Base-by-base conservation (phyloP, 2,329 filamentous ascomycete species). In the Colletotrichum lupini region DNA sequence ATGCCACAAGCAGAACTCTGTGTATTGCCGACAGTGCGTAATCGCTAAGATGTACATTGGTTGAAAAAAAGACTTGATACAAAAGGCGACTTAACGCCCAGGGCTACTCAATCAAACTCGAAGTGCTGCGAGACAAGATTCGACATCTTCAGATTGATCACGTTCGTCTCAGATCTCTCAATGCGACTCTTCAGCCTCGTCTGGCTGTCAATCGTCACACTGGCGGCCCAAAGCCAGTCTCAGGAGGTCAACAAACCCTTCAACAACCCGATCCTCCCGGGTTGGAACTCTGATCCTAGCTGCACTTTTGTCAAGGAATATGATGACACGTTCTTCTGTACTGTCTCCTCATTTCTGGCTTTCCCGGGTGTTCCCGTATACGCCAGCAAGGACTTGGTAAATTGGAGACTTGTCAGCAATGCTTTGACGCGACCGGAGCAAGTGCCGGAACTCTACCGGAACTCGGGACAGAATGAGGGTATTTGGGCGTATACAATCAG, bases 301-400 rank as follows among this genome's bases (percentile, higher is more conserved):
- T 86, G 85, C 65, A 81, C 83, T 5, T 81, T 82, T 61, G 78
- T 86, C 53, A 75, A 78, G 24, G 78, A 84, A 30, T 77, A 78
- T 26, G 77, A 85, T 26, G 81, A 83, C n/a, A 86, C 83, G 14
- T 88, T 87, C 76, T 88, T 87, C 77, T 88, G 86, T 75, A 85
- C 84, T 4, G 86, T 85, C 0, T 89, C 87, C 1, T 87, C 85
- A 0, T 90, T 89, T 76, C 84, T 86, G 68, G 81, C 83, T 0
- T 89, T 88, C 73, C 87, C 88, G 0, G 87, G 87, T 0, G 78
- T 89, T 9, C 87, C 88, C 0, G 83, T 90, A n/a, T 86, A 89
- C 76, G 86, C 86, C 1, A 88, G 84, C 16, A 84, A 82, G 68
- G 87, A 89, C 76, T 78, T 90, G 19, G 75, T 82, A 26, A 84